These are phyloP conservation scores for Colletotrichum eremochloae DNA, from an alignment of 2,329 filamentous ascomycete species.

Conservation along the genomic window DNA sequence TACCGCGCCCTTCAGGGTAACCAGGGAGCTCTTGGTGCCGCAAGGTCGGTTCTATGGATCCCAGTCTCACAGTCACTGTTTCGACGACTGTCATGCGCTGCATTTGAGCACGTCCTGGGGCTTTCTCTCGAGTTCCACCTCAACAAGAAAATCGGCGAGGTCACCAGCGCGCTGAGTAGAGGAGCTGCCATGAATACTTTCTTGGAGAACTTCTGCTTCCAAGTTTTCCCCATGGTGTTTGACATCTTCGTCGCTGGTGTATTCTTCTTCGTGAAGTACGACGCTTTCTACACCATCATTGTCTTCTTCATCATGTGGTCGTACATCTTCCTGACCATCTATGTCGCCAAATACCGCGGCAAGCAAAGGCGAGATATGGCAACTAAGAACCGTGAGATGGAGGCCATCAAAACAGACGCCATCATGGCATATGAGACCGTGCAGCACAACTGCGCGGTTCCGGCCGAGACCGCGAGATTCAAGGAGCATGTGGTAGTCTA, in stretches of 20 bases:
- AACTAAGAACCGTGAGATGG: slow-evolving; percentile 60
- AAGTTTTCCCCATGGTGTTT: slow-evolving; percentile 64
- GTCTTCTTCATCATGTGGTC: slow-evolving; percentile 63
- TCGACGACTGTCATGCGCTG: slow-evolving; percentile 57
- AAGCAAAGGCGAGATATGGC: slow-evolving; percentile 60
- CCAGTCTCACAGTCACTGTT: slow-evolving; percentile 60
- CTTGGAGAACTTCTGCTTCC: slow-evolving; percentile 62
- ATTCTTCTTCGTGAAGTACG: slow-evolving; percentile 60
- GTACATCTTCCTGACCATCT: slow-evolving; percentile 65
- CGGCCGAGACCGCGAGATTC: slow-evolving; percentile 70
- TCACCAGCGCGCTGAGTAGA: slow-evolving; percentile 63
- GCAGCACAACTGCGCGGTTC: slow-evolving; percentile 74
- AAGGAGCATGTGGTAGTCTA: slow-evolving; percentile 67
- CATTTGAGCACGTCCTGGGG: slow-evolving; percentile 62
- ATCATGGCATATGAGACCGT: slow-evolving; percentile 68
- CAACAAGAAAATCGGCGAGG: slow-evolving; percentile 64
- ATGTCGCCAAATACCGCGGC: slow-evolving; percentile 62
- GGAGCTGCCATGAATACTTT: slow-evolving; percentile 64
- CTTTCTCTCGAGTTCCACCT: slow-evolving; percentile 65
- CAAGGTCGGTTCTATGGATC: slow-evolving; percentile 61
- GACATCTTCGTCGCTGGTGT: slow-evolving; percentile 64
- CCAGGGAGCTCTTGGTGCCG: slow-evolving; percentile 58
- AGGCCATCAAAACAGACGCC: slow-evolving; percentile 57
- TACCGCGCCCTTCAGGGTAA: slow-evolving; percentile 61
- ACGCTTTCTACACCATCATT: slow-evolving; percentile 63